These are phyloP conservation scores for Saturnispora besseyi DNA, from an alignment of 805 yeast species.

Conservation along the genomic window DNA sequence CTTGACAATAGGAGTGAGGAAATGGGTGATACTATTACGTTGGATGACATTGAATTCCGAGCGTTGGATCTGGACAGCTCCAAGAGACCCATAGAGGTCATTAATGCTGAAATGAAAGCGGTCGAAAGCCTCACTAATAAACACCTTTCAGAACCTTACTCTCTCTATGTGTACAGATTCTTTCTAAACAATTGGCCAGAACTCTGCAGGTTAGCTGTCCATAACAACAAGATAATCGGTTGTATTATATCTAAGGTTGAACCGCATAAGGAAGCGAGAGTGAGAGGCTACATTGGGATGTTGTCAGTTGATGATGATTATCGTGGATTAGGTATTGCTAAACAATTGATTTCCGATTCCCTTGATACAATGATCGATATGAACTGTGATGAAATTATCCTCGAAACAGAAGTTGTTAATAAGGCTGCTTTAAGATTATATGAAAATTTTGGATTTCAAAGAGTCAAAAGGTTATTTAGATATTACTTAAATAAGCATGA, in stretches of 20 bases:
- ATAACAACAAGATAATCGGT: conserved; percentile 48
- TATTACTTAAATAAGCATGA: conserved; percentile 91
- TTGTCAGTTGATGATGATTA: conserved; percentile 66
- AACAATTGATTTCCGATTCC: conserved; percentile 51
- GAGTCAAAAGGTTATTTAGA: conserved; percentile 54
- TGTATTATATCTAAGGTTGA: conserved; percentile 78
- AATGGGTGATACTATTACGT: conserved; percentile 1
- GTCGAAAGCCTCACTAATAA: conserved; percentile 51
- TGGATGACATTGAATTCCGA: conserved; percentile 7
- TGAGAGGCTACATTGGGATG: conserved; percentile 95
- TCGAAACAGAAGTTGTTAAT: conserved; percentile 88
- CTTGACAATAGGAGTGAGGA: too few relatives aligned
- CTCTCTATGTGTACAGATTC: conserved; percentile 85
- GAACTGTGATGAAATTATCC: conserved; percentile 79
- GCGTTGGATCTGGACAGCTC: neutral
- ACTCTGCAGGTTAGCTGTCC: conserved; percentile 58
- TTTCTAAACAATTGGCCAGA: conserved; percentile 89
- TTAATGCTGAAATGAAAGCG: conserved; percentile 37
- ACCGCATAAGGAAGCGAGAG: conserved; percentile 59
- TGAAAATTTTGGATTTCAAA: conserved; percentile 31
- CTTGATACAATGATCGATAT: conserved; percentile 54
- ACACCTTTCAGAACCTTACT: conserved; percentile 89
- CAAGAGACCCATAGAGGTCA: conserved; percentile 8
- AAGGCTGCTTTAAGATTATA: conserved; percentile 28
- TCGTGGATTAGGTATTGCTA: conserved; percentile 80